A percentile compares a stretch with the other conserved stretches of the same genome.
Evolutionary conservation across 1,284 basidiomycete genomes (phyloP).

Genomic region (Papiliotrema terrestris): DNA sequence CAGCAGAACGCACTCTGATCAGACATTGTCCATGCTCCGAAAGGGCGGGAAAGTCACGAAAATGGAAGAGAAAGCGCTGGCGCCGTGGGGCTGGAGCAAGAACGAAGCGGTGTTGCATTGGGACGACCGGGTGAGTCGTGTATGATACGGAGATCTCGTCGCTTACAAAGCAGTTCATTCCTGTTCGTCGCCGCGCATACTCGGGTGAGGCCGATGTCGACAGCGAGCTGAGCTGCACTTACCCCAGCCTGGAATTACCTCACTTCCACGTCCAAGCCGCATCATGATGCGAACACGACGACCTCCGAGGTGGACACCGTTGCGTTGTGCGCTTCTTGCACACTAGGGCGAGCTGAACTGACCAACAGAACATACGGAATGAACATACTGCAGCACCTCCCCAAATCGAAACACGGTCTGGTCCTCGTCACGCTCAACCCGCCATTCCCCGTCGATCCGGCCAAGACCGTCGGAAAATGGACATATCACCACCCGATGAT

Average conservation of each 20-base stretch:
- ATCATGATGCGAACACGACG: constrained; percentile 51
- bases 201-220: constrained; percentile 50
- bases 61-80: constrained; percentile 60
- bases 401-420: constrained; percentile 59
- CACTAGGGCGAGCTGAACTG: constrained; percentile 52
- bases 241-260: constrained; percentile 63
- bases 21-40: constrained; percentile 59
- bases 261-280: constrained; percentile 53
- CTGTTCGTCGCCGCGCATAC: constrained; percentile 59
- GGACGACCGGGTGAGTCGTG: constrained; percentile 55
- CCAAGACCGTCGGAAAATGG: constrained; percentile 57
- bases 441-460: constrained; percentile 59
- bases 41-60: constrained; percentile 55
- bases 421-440: constrained; percentile 76
- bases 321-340: constrained; percentile 53
- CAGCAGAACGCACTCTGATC: constrained; percentile 60
- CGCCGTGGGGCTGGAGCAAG: constrained; percentile 63
- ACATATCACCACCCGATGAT: constrained; percentile 68
- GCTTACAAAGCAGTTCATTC: constrained; percentile 60
- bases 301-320: constrained; percentile 57
- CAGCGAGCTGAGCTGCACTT: neutral
- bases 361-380: constrained; percentile 59
- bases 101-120: constrained; percentile 70
- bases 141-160: constrained; percentile 3
- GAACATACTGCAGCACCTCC: constrained; percentile 72